Conservation (phyloP, 345 rosid genomes). For the Arabis alpina region DNA sequence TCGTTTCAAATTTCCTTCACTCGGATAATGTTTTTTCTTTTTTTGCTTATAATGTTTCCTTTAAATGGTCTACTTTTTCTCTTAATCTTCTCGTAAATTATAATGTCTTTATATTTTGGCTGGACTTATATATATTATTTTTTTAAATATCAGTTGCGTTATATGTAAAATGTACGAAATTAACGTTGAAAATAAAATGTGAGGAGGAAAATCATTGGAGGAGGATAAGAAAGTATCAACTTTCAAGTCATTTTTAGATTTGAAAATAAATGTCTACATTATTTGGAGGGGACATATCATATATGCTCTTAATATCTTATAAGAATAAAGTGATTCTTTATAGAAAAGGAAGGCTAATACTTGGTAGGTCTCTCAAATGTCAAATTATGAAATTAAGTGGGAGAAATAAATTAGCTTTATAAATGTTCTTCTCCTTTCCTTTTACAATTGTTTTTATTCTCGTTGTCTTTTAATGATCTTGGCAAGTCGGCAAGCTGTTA, state of each 20-base stretch:
- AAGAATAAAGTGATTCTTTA: neutral
- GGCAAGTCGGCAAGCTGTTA: neutral
- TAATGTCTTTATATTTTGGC: no score
- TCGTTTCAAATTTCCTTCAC: neutral
- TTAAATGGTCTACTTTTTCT: neutral
- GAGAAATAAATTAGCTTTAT: constrained; percentile 4
- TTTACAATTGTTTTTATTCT: no score
- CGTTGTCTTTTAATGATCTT: neutral
- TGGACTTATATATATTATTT: neutral
- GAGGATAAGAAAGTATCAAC: constrained; percentile 17
- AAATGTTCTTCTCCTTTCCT: no score
- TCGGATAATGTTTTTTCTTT: no score
- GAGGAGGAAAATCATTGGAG: constrained; percentile 28
- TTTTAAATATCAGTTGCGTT: no score
- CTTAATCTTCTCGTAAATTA: constrained; percentile 20
- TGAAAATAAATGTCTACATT: neutral
- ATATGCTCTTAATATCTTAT: neutral
- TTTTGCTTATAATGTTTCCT: constrained; percentile 18
- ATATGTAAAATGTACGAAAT: neutral
- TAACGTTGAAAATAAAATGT: constrained; percentile 18
- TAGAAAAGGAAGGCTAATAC: neutral
- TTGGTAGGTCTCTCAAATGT: neutral
- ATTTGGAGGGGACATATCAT: constrained; percentile 9
- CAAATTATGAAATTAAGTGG: neutral
- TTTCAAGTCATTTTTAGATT: neutral